These are phyloP conservation scores for Suillus luteus DNA, from an alignment of 768 basidiomycete species.

Conservation along the genomic window DNA sequence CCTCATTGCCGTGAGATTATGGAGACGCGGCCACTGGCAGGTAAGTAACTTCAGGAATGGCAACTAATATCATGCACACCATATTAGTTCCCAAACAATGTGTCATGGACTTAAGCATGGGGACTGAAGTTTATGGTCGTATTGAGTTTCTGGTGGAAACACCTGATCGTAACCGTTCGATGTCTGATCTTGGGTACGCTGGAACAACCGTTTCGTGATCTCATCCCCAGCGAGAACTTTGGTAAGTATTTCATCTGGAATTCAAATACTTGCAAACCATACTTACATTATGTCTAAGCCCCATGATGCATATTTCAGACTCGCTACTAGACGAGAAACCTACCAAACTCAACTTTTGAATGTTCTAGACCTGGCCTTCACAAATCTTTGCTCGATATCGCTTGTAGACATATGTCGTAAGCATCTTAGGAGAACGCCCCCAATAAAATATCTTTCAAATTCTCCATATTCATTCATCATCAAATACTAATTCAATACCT, in stretches of 20 bases:
- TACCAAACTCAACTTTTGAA: background rate
- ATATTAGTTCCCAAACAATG: background rate
- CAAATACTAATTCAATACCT: slow-evolving; percentile 58
- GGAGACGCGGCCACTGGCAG: background rate
- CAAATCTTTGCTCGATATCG: background rate
- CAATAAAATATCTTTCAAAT: background rate
- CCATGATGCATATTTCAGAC: background rate
- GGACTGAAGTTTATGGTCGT: background rate
- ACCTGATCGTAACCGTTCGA: background rate
- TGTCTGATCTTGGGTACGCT: background rate
- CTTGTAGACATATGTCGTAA: background rate
- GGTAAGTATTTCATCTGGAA: background rate
- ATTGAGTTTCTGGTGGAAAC: background rate
- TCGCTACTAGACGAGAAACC: background rate
- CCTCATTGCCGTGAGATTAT: too few relatives aligned
- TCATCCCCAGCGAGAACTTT: background rate
- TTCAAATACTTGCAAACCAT: background rate
- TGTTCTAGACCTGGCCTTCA: background rate
- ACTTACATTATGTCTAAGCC: background rate
- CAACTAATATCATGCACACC: background rate
- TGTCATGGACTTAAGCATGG: background rate
- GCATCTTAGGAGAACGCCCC: background rate
- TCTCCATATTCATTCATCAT: slow-evolving; percentile 25
- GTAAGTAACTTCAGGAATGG: background rate
- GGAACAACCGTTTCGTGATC: too few relatives aligned